phyloP scores from a whole-genome alignment of 2,329 filamentous ascomycete genomes.

The Fusarium redolens region DNA sequence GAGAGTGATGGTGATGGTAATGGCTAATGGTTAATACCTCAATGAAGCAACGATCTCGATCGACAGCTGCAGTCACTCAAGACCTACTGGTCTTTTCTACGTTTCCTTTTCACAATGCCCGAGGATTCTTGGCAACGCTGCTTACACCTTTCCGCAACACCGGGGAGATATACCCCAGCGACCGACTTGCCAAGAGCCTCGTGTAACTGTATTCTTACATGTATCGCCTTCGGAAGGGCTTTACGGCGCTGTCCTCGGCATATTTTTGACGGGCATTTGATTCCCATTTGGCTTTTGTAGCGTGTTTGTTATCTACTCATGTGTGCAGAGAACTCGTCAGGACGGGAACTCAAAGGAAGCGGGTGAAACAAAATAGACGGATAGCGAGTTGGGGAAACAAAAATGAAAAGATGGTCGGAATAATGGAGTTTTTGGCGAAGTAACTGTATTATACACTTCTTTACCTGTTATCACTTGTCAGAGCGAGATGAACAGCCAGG shows the following conservation, averaged over 20 bases:
- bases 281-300: slow-evolving; percentile 25
- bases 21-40: slow-evolving; percentile 31
- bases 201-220: slow-evolving; percentile 34
- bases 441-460: slow-evolving; percentile 24
- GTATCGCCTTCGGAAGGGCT: slow-evolving; percentile 13
- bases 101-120: slow-evolving; percentile 1
- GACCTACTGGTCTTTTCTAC: slow-evolving; percentile 1
- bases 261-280: slow-evolving; percentile 18
- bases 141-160: slow-evolving; percentile 12
- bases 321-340: slow-evolving; percentile 23
- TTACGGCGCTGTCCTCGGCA: slow-evolving; percentile 28
- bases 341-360: slow-evolving; percentile 17
- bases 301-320: slow-evolving; percentile 24
- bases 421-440: slow-evolving; percentile 19
- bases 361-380: slow-evolving; percentile 36
- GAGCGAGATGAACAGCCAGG: slow-evolving; percentile 1
- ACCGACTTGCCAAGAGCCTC: slow-evolving; percentile 11
- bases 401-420: slow-evolving; percentile 23
- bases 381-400: slow-evolving; percentile 15
- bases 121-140: slow-evolving; percentile 22
- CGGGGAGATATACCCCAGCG: slow-evolving; percentile 23
- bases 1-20: slow-evolving; percentile 28
- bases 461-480: slow-evolving; percentile 12
- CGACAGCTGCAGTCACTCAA: slow-evolving; percentile 10
- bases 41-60: slow-evolving; percentile 26